Evolutionary conservation across 495 filamentous ascomycete genomes (phyloP).

Genomic region (Parmelia sp.): DNA sequence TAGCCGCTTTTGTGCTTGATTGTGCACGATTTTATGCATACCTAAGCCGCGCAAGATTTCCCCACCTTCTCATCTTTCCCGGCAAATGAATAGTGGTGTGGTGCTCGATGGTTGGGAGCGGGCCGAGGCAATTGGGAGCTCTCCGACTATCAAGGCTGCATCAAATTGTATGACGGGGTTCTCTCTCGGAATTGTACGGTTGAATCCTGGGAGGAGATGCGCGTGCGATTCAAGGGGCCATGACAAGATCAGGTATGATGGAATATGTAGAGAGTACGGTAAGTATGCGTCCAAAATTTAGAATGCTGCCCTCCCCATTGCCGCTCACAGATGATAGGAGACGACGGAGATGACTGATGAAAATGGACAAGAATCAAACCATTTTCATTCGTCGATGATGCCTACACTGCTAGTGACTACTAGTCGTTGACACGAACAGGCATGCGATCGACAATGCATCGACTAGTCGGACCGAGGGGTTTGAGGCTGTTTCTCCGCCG

Average conservation of each 20-base stretch:
- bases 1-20: not conserved
- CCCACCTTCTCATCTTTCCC: not conserved
- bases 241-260: no score
- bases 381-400: no score
- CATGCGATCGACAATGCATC: constrained; percentile 2
- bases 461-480: not conserved
- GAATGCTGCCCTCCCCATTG: no score
- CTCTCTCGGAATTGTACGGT: no score
- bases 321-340: no score
- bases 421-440: not conserved
- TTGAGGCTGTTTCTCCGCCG: not conserved
- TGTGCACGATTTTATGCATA: not conserved
- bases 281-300: no score
- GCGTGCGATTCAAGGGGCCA: no score
- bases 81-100: not conserved
- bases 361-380: no score
- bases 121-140: not conserved
- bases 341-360: no score
- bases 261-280: no score
- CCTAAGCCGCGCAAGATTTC: not conserved
- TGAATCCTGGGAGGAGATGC: no score
- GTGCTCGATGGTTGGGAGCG: not conserved
- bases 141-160: not conserved
- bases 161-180: not conserved
- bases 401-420: not conserved